Evolutionary conservation across 192 early-diverging fungal species (phyloP).

Genomic region (Podila verticillata): DNA sequence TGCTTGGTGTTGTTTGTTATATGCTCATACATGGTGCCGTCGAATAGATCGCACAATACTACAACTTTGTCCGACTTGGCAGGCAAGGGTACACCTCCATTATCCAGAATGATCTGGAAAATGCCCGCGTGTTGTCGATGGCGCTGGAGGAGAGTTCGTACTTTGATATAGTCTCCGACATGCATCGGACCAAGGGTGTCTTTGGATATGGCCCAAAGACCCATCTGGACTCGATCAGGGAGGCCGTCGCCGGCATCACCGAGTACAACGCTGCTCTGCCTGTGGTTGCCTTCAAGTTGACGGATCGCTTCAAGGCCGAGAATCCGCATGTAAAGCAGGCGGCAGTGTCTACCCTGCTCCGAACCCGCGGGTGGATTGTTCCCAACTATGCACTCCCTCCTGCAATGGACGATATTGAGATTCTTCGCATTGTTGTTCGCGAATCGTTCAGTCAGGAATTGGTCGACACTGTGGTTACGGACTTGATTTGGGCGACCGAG

Average conservation of each 20-base stretch:
- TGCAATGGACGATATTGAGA: conserved; percentile 52
- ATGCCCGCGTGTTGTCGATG: conserved; percentile 65
- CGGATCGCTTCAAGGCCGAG: conserved; percentile 58
- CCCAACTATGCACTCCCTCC: conserved; percentile 78
- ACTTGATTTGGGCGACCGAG: too few species aligned
- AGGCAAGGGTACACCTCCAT: conserved; percentile 72
- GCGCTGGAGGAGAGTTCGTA: conserved; percentile 64
- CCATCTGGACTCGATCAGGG: too few species aligned
- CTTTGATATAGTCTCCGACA: conserved; percentile 66
- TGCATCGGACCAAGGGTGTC: conserved; percentile 51
- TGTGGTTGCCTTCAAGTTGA: conserved; percentile 70
- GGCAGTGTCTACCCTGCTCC: conserved; percentile 64
- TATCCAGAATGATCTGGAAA: conserved; percentile 66
- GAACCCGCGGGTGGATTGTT: conserved; percentile 78
- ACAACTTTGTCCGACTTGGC: conserved; percentile 80
- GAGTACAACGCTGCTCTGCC: conserved; percentile 64
- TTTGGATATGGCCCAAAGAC: conserved; percentile 29
- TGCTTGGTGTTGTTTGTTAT: too few species aligned
- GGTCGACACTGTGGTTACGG: too few species aligned
- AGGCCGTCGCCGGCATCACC: conserved; percentile 6
- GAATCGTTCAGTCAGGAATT: conserved; percentile 60
- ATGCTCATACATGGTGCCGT: too few species aligned
- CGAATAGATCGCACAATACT: conserved; percentile 79
- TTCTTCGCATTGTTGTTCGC: conserved; percentile 75
- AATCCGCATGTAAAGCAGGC: conserved; percentile 61